Conservation (phyloP, 208 protist species). For the Acanthamoeba triangularis region DNA sequence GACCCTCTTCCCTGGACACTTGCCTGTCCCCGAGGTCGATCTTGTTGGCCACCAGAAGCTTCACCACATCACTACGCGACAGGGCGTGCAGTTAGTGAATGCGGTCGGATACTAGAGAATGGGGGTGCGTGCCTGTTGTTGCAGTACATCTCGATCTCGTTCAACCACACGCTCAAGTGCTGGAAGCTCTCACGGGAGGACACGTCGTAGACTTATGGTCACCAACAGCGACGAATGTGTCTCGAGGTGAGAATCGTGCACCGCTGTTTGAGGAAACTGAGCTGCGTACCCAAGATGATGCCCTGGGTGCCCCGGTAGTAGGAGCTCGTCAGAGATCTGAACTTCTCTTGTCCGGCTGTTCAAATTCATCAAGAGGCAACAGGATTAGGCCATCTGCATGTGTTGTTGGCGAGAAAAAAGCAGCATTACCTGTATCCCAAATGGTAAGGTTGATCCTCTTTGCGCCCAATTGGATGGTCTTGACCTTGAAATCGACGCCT, state of each 20-base stretch:
- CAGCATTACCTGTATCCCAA: constrained; percentile 59
- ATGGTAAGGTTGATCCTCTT: constrained; percentile 72
- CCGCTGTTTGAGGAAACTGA: neutral
- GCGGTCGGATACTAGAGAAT: neutral
- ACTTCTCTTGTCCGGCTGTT: constrained; percentile 64
- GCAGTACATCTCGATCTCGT: constrained; percentile 74
- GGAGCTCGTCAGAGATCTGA: constrained; percentile 66
- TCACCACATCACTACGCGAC: constrained; percentile 34
- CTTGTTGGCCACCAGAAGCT: constrained; percentile 72
- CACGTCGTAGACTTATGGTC: constrained; percentile 8
- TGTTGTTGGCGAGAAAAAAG: neutral
- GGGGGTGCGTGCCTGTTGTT: constrained; percentile 49
- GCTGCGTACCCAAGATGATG: constrained; percentile 55
- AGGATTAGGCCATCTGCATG: neutral
- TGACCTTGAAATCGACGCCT: constrained; percentile 76
- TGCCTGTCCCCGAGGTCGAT: constrained; percentile 32
- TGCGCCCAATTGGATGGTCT: constrained; percentile 25
- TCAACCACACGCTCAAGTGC: constrained; percentile 23
- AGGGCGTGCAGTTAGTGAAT: neutral
- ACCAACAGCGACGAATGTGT: neutral
- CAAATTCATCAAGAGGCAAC: neutral
- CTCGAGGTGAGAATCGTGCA: neutral
- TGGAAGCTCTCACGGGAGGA: constrained; percentile 54
- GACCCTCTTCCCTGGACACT: constrained; percentile 64
- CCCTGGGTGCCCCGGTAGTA: constrained; percentile 73